phyloP scores from a whole-genome alignment of 352 stramenopile genomes.

The Proteromonas lacertae region DNA sequence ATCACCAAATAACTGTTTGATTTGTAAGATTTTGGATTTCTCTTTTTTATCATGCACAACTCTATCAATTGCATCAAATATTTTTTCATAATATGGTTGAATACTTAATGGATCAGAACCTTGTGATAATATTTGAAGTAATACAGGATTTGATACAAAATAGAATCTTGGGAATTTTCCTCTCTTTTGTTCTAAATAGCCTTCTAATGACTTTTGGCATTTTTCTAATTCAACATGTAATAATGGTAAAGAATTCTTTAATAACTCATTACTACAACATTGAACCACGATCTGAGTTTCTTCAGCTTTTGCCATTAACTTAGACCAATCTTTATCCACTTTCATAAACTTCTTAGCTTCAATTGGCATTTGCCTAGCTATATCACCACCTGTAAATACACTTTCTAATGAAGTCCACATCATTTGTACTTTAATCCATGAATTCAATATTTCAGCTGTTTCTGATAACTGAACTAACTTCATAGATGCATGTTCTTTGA shows the following conservation, averaged over 20 bases:
- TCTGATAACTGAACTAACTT: conserved; percentile 40
- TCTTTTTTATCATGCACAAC: background rate
- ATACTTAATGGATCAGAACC: conserved; percentile 73
- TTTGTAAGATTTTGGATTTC: background rate
- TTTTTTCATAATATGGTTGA: conserved; percentile 94
- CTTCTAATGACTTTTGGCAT: conserved; percentile 50
- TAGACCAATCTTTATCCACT: conserved; percentile 54
- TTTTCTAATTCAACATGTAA: conserved; percentile 49
- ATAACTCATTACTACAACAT: conserved; percentile 34
- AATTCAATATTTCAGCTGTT: conserved; percentile 36
- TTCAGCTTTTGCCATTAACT: conserved; percentile 35
- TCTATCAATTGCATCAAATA: conserved; percentile 80
- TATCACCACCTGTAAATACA: conserved; percentile 55
- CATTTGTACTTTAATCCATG: conserved; percentile 53
- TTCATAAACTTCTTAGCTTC: conserved; percentile 59
- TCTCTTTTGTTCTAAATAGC: conserved; percentile 51
- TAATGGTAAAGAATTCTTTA: conserved; percentile 35
- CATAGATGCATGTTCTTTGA: conserved; percentile 28
- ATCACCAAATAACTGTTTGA: background rate
- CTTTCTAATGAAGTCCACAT: conserved; percentile 50
- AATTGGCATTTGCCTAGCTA: conserved; percentile 53
- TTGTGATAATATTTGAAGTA: conserved; percentile 42
- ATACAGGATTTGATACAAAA: conserved; percentile 49
- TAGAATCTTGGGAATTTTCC: conserved; percentile 37
- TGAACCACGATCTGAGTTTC: conserved; percentile 31